phyloP scores from a whole-genome alignment of 2,329 filamentous ascomycete genomes.

The Aspergillus cejpii region DNA sequence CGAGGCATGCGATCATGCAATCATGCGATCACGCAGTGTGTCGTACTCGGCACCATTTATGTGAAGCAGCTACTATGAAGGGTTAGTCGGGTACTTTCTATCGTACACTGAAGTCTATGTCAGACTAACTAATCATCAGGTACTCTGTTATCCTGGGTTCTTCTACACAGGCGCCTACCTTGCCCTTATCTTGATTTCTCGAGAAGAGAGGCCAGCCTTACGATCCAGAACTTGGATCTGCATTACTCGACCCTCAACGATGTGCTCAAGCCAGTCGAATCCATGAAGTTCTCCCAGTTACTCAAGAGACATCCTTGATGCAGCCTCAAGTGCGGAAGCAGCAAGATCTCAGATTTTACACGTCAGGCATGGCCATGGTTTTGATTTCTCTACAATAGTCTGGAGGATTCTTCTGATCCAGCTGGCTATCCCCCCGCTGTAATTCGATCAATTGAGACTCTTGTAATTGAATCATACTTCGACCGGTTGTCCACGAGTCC shows the following conservation, averaged over 20 bases:
- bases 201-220: neutral
- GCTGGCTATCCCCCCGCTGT: too few species aligned
- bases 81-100: slow-evolving; percentile 34
- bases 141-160: slow-evolving; percentile 43
- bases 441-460: too few species aligned
- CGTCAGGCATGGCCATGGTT: slow-evolving; percentile 36
- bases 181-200: slow-evolving; percentile 34
- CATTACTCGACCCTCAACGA: too few species aligned
- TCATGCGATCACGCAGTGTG: slow-evolving; percentile 40
- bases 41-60: slow-evolving; percentile 38
- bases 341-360: slow-evolving; percentile 33
- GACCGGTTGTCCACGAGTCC: too few species aligned
- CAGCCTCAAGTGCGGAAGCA: slow-evolving; percentile 22
- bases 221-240: neutral
- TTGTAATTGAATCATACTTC: too few species aligned
- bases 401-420: slow-evolving; percentile 34
- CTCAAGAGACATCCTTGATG: slow-evolving; percentile 17
- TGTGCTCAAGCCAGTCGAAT: neutral
- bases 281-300: neutral
- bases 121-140: slow-evolving; percentile 21
- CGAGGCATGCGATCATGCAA: slow-evolving; percentile 40
- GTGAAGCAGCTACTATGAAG: slow-evolving; percentile 38
- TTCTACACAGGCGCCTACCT: slow-evolving; percentile 42
- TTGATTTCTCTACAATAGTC: slow-evolving; percentile 39
- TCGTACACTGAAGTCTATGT: neutral